Base-by-base conservation (phyloP, 805 yeast genomes). In the Monosporozyma unispora region DNA sequence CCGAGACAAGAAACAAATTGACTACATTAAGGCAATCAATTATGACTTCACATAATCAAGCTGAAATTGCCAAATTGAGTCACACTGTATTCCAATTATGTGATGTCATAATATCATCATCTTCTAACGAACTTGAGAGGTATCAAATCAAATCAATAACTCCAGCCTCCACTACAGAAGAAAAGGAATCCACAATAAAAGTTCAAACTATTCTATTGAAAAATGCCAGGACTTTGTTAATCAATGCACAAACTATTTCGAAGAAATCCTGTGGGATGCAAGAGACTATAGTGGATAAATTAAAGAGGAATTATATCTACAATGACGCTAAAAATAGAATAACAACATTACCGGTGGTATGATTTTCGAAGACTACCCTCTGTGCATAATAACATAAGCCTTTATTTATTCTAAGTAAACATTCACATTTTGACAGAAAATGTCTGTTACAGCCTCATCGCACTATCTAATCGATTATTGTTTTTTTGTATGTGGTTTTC, bases 241-340 rank as follows among this genome's bases (percentile, higher is more conserved):
- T 50, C 14, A 64, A 64, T 33, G 62, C 63, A 0, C 48, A 47
- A 8, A 53, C 46, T 25, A 59, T 60, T n/a, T 57, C 67, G 2
- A 55, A 61, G 41, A 48, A 48, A 44, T 52, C 65, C 8, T 63
- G 67, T 48, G 68, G 68, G 4, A 44, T 64, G 25, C 58, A 60
- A 48, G 68, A 64, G 46, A 56, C 54, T 35, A 55, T 64, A 10
- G 55, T 57, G 0, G 67, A 64, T 50, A 62, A 61, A 40, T 50
- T 64, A 44, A 58, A 57, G 44, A 51, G 68, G 27, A 64, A 64
- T 47, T 61, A 58, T 45, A 55, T 61, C 12, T 61, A 49, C 48
- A 48, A 52, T 11, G 64, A 64, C 48, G 61, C 65, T 4, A 41
- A 39, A 14, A 48, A 48, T 18, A 51, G 63, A 21, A 51, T 61